Percentiles rank a stretch among this genome's conserved stretches.
These are phyloP conservation scores for Seminavis robusta DNA, from an alignment of 108 stramenopile species.

Conservation along the genomic window DNA sequence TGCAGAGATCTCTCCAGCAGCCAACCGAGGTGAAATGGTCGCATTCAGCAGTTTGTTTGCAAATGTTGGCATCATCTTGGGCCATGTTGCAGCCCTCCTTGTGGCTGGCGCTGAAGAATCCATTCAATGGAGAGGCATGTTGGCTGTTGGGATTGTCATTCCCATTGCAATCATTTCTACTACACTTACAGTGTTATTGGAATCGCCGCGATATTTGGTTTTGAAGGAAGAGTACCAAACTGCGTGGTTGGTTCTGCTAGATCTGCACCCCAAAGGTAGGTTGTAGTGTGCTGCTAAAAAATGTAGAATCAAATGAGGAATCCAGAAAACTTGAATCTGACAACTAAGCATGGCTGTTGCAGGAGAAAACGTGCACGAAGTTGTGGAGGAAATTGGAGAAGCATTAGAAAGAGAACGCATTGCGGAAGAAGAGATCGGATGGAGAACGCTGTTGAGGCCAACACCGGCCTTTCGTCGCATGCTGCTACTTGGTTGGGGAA, in stretches of 20 bases:
- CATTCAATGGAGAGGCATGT: slow-evolving; percentile 73
- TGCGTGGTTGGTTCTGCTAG: slow-evolving; percentile 35
- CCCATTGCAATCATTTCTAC: slow-evolving; percentile 65
- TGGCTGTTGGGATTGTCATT: slow-evolving; percentile 56
- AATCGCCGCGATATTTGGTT: slow-evolving; percentile 91
- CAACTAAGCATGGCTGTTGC: slow-evolving; percentile 26
- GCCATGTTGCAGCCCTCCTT: slow-evolving; percentile 55
- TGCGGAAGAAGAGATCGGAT: slow-evolving; percentile 72
- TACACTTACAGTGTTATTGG: slow-evolving; percentile 72
- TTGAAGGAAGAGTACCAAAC: slow-evolving; percentile 53
- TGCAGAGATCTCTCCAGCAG: slow-evolving; percentile 70
- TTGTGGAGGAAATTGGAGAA: slow-evolving; percentile 72
- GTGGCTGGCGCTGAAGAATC: slow-evolving; percentile 40
- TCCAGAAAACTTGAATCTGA: too few relatives aligned
- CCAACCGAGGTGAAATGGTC: slow-evolving; percentile 74
- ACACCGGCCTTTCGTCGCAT: slow-evolving; percentile 78
- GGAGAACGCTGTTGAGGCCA: slow-evolving; percentile 71
- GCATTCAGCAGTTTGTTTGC: slow-evolving; percentile 70
- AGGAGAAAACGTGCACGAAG: slow-evolving; percentile 39
- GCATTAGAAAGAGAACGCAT: slow-evolving; percentile 52
- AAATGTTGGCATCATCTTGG: slow-evolving; percentile 77
- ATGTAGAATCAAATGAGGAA: too few relatives aligned
- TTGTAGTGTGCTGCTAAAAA: too few relatives aligned
- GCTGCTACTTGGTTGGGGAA: slow-evolving; percentile 78
- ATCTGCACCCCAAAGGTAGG: slow-evolving; percentile 63